Evolutionary conservation across 352 stramenopile species (phyloP).

Genomic region (Pythium rishiriense): DNA sequence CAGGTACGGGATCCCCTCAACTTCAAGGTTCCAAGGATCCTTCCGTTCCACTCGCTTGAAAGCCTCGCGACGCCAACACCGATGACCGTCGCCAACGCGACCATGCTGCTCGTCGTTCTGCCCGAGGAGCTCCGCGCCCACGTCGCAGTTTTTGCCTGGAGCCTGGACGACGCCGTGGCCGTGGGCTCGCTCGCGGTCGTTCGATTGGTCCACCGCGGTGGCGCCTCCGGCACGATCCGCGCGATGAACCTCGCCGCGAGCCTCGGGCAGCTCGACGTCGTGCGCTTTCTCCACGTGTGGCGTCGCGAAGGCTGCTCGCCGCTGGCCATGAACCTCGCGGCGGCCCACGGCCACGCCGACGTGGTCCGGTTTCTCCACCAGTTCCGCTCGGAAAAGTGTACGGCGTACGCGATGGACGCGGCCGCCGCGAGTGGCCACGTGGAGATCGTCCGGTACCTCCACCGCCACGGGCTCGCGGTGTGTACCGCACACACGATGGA

Average conservation of each 20-base stretch:
- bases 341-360: slow-evolving; percentile 33
- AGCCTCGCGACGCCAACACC: background rate
- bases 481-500: slow-evolving; percentile 27
- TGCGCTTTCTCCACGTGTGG: slow-evolving; percentile 38
- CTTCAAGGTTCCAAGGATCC: slow-evolving; percentile 12
- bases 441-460: slow-evolving; percentile 15
- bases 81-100: background rate
- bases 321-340: slow-evolving; percentile 44
- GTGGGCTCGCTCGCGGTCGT: slow-evolving; percentile 22
- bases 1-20: background rate
- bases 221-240: background rate
- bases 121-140: slow-evolving; percentile 28
- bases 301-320: slow-evolving; percentile 39
- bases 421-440: slow-evolving; percentile 36
- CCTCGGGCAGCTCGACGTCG: slow-evolving; percentile 21
- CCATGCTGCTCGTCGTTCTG: slow-evolving; percentile 6
- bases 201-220: slow-evolving; percentile 8
- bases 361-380: slow-evolving; percentile 45
- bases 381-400: slow-evolving; percentile 33
- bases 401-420: slow-evolving; percentile 32
- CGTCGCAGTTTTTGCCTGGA: slow-evolving; percentile 37
- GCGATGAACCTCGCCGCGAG: slow-evolving; percentile 29
- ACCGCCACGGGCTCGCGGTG: background rate
- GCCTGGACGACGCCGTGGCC: slow-evolving; percentile 23
- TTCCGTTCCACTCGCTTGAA: background rate